Evolutionary conservation across 202 grass and related monocot genomes (phyloP), one percentile per base, ranked within the genome.

Genomic region (Schoenoplectus triqueter): DNA sequence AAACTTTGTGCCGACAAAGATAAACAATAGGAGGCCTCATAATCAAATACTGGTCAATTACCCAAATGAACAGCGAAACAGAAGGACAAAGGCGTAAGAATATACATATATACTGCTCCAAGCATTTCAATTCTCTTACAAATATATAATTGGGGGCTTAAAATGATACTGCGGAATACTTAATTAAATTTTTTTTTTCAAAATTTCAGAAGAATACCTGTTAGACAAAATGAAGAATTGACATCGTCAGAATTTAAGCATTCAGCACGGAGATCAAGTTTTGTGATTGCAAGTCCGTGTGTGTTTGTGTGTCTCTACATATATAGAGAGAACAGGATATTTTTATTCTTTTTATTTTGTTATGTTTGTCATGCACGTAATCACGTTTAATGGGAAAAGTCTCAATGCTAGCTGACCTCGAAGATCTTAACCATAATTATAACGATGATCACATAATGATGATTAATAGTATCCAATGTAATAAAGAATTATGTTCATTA

Each of bases 221-320:
- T n/a, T 79, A 74, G 31, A 79, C 21, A 55, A 61, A 44, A 13
- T 76, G 73, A n/a, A 55, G 51, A 55, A 55, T 9, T 22, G 72
- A 40, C 50, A 76, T 76, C 7, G 19, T 56, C 73, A 76, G 49
- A 76, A 76, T 14, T 31, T 31, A 54, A 76, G 51, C 5, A 60
- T 54, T 60, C 0, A 7, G 18, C 39, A 44, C 5, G 10, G 31
- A 60, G 14, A 44, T 41, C 6, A 45, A 60, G 14, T 60, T 61
- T 31, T 31, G 75, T 60, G 31, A 42, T 10, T 0, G 7, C 22
- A 45, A 61, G 75, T 79, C 31, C 31, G 31, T 31, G 31, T 31
- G 31, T 31, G 31, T 31, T 31, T 31, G 31, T 31, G 31, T 31
- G 31, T 31, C 31, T 31, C 31, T 31, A 62, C 45, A 19, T 79